Evolutionary conservation across 2,329 filamentous ascomycete genomes (phyloP), one percentile per base, ranked within the genome.

Genomic region (Pestalotiopsis sp.): DNA sequence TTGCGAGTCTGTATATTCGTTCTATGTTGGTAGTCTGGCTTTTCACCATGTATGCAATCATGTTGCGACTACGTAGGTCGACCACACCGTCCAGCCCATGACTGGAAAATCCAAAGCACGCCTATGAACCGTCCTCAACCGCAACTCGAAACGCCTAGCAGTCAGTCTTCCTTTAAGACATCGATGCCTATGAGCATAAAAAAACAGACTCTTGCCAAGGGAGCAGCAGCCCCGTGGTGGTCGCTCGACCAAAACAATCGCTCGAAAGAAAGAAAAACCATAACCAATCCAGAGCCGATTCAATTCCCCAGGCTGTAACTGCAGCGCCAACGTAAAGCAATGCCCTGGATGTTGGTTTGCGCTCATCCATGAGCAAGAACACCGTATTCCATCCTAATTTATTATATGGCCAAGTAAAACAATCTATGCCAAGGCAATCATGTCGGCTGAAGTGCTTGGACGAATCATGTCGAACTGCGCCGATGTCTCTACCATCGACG

Each of bases 401-500:
- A 65, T 65, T 36, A 36, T 41, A 65, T 65, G 41, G 49, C 31
- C 17, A 36, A 63, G 38, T 25, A 57, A 45, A 20, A 59, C 65
- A 40, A n/a, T 66, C 65, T 66, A 66, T 66, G 56, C 40, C 12
- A 61, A 67, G n/a, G 7, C 52, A 14, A 66, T 66, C n/a, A 25
- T 56, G 17, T 45, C 17, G 14, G 12, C 38, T 25, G 31, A 52
- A 25, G 11, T 38, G 12, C n/a, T 9, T 13, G 40, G 23, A 12
- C 20, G 41, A 45, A 36, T 57, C 63, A 56, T 27, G 36, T 57
- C 7, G 49, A 57, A 7, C 5, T 25, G 6, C 45, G 63, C n/a
- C n/a, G 45, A 9, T 57, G 63, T 13, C 17, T 68, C 69, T 72
- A 75, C 75, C 75, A 78, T 56, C 74, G 74, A 57, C 73, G 73